Evolutionary conservation across 495 filamentous ascomycete species (phyloP).

Genomic region (Daldinia decipiens): DNA sequence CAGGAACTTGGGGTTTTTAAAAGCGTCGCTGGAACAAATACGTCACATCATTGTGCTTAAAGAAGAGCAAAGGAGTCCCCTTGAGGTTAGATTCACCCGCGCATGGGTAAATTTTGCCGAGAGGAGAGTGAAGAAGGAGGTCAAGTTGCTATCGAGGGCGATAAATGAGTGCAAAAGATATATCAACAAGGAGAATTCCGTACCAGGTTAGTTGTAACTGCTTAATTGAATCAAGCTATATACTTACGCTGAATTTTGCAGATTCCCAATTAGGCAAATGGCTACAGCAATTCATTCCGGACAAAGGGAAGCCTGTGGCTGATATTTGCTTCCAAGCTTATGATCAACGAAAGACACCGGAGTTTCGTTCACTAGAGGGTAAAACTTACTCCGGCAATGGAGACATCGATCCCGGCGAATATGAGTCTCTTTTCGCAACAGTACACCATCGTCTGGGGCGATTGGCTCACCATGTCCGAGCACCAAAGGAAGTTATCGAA

Average conservation of each 20-base stretch:
- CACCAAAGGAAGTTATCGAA: slow-evolving; percentile 28
- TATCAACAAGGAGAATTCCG: neutral
- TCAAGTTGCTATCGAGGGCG: neutral
- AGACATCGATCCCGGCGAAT: neutral
- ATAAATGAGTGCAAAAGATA: neutral
- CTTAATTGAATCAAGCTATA: neutral
- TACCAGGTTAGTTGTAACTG: slow-evolving; percentile 2
- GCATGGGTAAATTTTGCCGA: slow-evolving; percentile 22
- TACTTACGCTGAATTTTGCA: slow-evolving; percentile 2
- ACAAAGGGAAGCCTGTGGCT: neutral
- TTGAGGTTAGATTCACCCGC: slow-evolving; percentile 4
- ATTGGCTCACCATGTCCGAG: slow-evolving; percentile 32
- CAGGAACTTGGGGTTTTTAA: slow-evolving; percentile 36
- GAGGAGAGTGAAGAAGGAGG: slow-evolving; percentile 32
- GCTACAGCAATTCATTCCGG: slow-evolving; percentile 15
- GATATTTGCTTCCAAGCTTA: slow-evolving; percentile 30
- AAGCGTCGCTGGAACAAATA: neutral
- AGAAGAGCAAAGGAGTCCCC: neutral
- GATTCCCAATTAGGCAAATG: slow-evolving; percentile 20
- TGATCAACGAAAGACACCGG: slow-evolving; percentile 11
- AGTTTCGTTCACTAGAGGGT: slow-evolving; percentile 12
- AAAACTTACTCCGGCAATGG: neutral
- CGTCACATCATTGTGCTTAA: neutral
- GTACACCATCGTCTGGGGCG: slow-evolving; percentile 29
- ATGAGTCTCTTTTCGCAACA: neutral